phyloP scores from a whole-genome alignment of 306 rosid species.

The Citrullus colocynthis region DNA sequence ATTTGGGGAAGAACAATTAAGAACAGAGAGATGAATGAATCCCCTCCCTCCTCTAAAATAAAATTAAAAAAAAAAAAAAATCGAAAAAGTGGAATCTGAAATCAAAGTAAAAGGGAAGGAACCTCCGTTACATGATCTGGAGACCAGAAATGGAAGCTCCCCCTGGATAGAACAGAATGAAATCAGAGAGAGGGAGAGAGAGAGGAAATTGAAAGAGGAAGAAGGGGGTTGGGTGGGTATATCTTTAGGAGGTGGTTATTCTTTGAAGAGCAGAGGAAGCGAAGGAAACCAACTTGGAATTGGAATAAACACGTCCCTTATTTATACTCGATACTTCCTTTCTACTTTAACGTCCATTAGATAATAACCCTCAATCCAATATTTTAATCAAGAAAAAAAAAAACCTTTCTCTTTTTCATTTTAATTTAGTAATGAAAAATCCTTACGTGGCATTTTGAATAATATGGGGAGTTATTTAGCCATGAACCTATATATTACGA shows the following conservation, averaged over 20 bases:
- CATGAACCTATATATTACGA: too few relatives aligned
- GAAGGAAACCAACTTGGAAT: conserved; percentile 19
- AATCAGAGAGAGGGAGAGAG: not conserved
- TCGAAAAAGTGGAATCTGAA: not conserved
- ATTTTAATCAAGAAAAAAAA: too few relatives aligned
- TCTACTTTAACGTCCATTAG: not conserved
- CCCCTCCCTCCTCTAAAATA: too few relatives aligned
- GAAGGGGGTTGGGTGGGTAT: conserved; percentile 12
- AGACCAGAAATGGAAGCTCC: conserved; percentile 4
- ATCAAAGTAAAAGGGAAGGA: conserved; percentile 2
- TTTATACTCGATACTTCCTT: conserved; percentile 28
- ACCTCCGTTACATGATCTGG: conserved; percentile 12
- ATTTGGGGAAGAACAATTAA: not conserved
- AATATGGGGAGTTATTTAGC: too few relatives aligned
- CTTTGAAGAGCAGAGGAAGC: conserved; percentile 17
- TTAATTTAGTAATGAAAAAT: too few relatives aligned
- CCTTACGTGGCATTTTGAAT: too few relatives aligned
- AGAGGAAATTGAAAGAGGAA: conserved; percentile 15
- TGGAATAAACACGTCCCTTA: conserved; percentile 24
- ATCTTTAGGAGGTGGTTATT: conserved; percentile 52
- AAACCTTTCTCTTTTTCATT: too few relatives aligned
- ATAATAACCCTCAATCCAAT: not conserved
- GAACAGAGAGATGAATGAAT: conserved; percentile 5
- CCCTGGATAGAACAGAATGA: not conserved
- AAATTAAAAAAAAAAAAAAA: too few relatives aligned